Conservation (phyloP, 2,329 filamentous ascomycete species). For the Penicillium paneum region DNA sequence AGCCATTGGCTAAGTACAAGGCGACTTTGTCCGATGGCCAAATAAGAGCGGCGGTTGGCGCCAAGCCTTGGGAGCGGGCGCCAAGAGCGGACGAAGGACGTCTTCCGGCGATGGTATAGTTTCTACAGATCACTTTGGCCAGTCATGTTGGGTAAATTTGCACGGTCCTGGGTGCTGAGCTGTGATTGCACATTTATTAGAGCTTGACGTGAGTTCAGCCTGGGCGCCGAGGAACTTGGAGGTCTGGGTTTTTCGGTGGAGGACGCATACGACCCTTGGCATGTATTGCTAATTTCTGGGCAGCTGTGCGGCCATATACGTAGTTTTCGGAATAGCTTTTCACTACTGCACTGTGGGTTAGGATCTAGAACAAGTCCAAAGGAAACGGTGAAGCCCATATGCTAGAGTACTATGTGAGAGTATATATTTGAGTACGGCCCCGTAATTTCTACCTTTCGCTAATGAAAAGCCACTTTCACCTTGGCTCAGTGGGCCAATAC, state of each 20-base stretch:
- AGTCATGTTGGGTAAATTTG: not conserved
- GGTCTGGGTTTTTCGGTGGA: conserved; percentile 5
- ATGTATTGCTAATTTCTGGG: not conserved
- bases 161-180: conserved; percentile 3
- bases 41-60: not conserved
- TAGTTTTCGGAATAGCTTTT: not conserved
- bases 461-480: not conserved
- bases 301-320: not conserved
- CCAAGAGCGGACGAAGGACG: conserved; percentile 12
- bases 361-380: conserved; percentile 16
- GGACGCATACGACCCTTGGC: conserved; percentile 6
- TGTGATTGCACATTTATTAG: conserved; percentile 7
- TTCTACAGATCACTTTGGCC: not conserved
- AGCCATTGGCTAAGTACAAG: not conserved
- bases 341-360: conserved; percentile 11
- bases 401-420: too few species aligned
- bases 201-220: not conserved
- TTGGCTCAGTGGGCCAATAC: not conserved
- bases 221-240: conserved; percentile 7
- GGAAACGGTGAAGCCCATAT: conserved; percentile 2
- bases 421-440: not conserved
- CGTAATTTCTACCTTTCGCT: conserved; percentile 2
- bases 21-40: not conserved
- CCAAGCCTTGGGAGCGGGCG: conserved; percentile 6
- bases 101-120: not conserved